phyloP scores from a whole-genome alignment of 129 eudicot genomes.

The Helianthus tuberosus region DNA sequence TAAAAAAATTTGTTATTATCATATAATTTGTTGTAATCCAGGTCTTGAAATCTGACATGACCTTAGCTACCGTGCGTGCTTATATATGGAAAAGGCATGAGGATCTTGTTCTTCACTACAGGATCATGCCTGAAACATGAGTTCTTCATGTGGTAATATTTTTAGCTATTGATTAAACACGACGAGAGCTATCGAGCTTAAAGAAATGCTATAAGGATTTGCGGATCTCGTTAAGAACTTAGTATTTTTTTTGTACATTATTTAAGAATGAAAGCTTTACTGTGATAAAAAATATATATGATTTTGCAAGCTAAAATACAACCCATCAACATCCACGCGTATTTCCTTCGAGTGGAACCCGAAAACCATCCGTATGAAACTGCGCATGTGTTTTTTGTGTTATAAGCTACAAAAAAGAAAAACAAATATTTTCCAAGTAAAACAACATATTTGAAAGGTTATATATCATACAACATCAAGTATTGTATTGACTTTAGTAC shows the following conservation, averaged over 20 bases:
- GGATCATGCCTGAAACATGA: slow-evolving; percentile 65
- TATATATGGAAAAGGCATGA: slow-evolving; percentile 92
- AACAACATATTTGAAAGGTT: not conserved
- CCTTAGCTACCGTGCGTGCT: slow-evolving; percentile 90
- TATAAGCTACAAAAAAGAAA: slow-evolving; percentile 5
- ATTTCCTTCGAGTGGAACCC: slow-evolving; percentile 22
- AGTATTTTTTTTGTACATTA: not conserved
- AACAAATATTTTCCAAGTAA: not conserved
- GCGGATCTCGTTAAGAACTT: too few relatives aligned
- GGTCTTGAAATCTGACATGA: slow-evolving; percentile 92
- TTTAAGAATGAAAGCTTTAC: not conserved
- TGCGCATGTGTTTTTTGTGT: slow-evolving; percentile 12
- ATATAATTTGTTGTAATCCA: slow-evolving; percentile 32
- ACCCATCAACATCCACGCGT: slow-evolving; percentile 12
- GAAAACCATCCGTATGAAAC: slow-evolving; percentile 22
- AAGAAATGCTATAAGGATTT: too few relatives aligned
- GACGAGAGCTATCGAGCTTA: not conserved
- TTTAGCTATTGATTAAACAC: not conserved
- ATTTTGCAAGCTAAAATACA: slow-evolving; percentile 12
- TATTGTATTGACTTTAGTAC: slow-evolving; percentile 1
- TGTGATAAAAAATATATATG: not conserved
- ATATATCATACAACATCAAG: slow-evolving; percentile 29
- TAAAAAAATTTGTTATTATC: not conserved
- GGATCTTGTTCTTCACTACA: slow-evolving; percentile 79
- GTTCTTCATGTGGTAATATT: slow-evolving; percentile 17